Evolutionary conservation across 352 stramenopile genomes (phyloP).

Genomic region (Phytophthora megakarya): DNA sequence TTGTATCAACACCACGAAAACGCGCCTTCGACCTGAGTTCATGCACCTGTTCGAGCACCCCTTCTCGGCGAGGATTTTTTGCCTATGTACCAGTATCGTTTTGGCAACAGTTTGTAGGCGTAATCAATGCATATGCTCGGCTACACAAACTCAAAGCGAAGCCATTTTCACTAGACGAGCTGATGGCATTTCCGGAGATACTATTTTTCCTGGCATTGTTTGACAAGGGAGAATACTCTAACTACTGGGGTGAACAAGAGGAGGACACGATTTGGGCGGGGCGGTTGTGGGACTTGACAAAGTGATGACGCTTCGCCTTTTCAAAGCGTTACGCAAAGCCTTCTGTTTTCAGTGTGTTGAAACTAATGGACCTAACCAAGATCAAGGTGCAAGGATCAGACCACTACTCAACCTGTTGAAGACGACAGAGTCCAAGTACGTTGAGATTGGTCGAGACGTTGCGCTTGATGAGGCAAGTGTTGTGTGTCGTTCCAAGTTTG

Average conservation of each 20-base stretch:
- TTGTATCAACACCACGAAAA: constrained; percentile 14
- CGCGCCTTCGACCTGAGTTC: constrained; percentile 12
- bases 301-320: constrained; percentile 27
- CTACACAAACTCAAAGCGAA: neutral
- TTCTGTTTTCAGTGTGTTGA: constrained; percentile 28
- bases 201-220: constrained; percentile 20
- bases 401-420: too few species aligned
- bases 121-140: constrained; percentile 26
- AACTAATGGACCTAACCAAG: neutral
- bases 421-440: too few species aligned
- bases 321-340: constrained; percentile 19
- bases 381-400: neutral
- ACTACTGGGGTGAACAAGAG: constrained; percentile 37
- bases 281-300: constrained; percentile 4
- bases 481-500: too few species aligned
- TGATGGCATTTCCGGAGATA: constrained; percentile 14
- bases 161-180: too few species aligned
- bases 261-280: constrained; percentile 22
- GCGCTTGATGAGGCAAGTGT: too few species aligned
- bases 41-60: constrained; percentile 30
- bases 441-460: too few species aligned
- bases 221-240: constrained; percentile 35
- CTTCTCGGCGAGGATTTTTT: constrained; percentile 26
- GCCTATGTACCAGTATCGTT: constrained; percentile 32
- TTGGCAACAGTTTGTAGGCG: constrained; percentile 29